These are phyloP conservation scores for Entomophthora muscae DNA, from an alignment of 371 early-diverging fungal species.

Conservation along the genomic window DNA sequence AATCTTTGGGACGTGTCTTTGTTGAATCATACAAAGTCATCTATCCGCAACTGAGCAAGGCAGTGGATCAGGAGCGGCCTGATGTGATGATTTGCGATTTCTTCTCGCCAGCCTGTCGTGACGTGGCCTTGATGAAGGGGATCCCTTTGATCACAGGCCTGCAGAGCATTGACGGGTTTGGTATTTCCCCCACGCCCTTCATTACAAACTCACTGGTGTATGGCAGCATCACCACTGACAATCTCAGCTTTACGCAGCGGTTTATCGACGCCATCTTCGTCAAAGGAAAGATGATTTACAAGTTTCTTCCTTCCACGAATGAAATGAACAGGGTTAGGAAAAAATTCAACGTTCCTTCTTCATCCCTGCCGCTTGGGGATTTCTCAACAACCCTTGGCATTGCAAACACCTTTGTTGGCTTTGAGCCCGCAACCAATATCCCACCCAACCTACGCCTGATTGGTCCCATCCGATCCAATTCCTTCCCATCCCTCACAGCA, in stretches of 20 bases:
- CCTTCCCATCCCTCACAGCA: background rate
- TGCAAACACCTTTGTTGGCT: slow-evolving; percentile 5
- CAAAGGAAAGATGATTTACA: background rate
- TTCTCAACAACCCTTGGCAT: background rate
- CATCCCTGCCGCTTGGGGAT: background rate
- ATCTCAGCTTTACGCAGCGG: no score
- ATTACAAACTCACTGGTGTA: no score
- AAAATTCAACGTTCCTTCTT: background rate
- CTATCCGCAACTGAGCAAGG: no score
- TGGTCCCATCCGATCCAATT: slow-evolving; percentile 2
- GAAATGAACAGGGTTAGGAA: background rate
- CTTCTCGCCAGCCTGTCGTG: slow-evolving; percentile 5
- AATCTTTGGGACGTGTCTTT: no score
- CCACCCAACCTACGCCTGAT: background rate
- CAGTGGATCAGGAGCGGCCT: background rate
- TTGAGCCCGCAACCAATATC: background rate
- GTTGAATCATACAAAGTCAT: no score
- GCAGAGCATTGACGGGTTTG: background rate
- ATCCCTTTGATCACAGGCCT: background rate
- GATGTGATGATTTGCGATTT: slow-evolving; percentile 10
- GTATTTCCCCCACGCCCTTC: background rate
- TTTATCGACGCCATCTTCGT: background rate
- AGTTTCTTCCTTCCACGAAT: background rate
- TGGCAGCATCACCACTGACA: no score
- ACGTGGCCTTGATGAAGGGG: background rate